A percentile compares a stretch with the other conserved stretches of the same genome.
Evolutionary conservation across 1,284 basidiomycete genomes (phyloP).

Genomic region (Moesziomyces sp.): DNA sequence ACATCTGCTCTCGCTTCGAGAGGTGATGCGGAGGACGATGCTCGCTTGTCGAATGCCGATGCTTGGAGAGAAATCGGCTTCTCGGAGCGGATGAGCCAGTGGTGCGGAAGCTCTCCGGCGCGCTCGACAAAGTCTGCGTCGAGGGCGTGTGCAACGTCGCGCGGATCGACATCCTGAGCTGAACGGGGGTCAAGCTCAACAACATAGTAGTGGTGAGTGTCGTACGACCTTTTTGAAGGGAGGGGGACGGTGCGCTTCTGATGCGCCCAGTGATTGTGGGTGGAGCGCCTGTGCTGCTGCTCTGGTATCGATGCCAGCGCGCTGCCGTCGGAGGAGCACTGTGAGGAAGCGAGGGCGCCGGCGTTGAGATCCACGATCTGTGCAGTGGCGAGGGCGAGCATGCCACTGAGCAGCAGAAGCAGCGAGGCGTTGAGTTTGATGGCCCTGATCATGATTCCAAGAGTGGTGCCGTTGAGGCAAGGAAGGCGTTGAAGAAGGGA

Average conservation of each 20-base stretch:
- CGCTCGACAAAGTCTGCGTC: slow-evolving; percentile 87
- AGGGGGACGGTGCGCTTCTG: slow-evolving; percentile 45
- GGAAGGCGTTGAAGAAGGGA: no score
- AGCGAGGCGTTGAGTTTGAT: slow-evolving; percentile 29
- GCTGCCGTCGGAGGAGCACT: slow-evolving; percentile 15
- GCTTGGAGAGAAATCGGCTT: slow-evolving; percentile 35
- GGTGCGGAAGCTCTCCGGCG: slow-evolving; percentile 82
- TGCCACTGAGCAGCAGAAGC: slow-evolving; percentile 32
- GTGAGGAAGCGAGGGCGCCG: slow-evolving; percentile 10
- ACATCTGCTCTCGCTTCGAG: slow-evolving; percentile 17
- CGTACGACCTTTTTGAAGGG: slow-evolving; percentile 71
- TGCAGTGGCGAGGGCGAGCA: slow-evolving; percentile 22
- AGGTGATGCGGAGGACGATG: slow-evolving; percentile 11
- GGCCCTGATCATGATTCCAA: slow-evolving; percentile 11
- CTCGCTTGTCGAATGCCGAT: slow-evolving; percentile 12
- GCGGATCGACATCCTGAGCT: slow-evolving; percentile 68
- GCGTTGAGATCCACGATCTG: slow-evolving; percentile 1
- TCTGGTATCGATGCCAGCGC: not conserved
- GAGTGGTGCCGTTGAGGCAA: not conserved
- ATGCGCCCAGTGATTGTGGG: slow-evolving; percentile 29
- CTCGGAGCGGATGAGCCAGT: slow-evolving; percentile 83
- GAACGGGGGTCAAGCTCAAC: slow-evolving; percentile 77
- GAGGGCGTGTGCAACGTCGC: slow-evolving; percentile 73
- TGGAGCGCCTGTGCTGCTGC: slow-evolving; percentile 20
- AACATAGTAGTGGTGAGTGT: slow-evolving; percentile 89